Conservation (phyloP, 129 eudicot species). For the Saposhnikovia divaricata region DNA sequence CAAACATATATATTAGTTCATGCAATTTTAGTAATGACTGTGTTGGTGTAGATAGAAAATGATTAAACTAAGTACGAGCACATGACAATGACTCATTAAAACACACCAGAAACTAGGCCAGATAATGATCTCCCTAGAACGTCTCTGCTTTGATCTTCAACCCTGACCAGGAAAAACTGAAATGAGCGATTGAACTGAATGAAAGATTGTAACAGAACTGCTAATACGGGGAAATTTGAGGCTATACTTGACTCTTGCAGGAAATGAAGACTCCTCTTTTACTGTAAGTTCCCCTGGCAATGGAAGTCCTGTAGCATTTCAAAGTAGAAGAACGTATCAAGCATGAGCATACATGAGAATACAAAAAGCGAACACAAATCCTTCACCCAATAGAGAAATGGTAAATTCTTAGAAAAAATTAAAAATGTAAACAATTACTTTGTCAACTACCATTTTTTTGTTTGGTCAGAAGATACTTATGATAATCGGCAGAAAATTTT, state of each 20-base stretch:
- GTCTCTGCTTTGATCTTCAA: conserved; percentile 70
- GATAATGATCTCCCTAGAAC: conserved; percentile 43
- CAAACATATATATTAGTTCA: neutral
- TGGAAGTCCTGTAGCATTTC: conserved; percentile 13
- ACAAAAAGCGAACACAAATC: neutral
- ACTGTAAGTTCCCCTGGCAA: conserved; percentile 41
- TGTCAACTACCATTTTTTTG: neutral
- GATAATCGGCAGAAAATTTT: neutral
- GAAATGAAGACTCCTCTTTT: conserved; percentile 59
- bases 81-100: neutral
- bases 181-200: neutral
- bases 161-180: conserved; percentile 37
- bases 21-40: neutral
- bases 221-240: neutral
- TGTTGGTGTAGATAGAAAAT: neutral
- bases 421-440: neutral
- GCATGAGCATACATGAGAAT: neutral
- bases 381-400: neutral
- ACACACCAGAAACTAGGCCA: conserved; percentile 46
- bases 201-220: conserved; percentile 8
- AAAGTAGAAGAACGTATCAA: neutral
- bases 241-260: conserved; percentile 63
- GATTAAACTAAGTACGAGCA: neutral
- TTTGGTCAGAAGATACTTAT: neutral
- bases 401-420: neutral